Evolutionary conservation across 1,139 yeast genomes (phyloP).

Genomic region (Torulaspora pretoriensis): DNA sequence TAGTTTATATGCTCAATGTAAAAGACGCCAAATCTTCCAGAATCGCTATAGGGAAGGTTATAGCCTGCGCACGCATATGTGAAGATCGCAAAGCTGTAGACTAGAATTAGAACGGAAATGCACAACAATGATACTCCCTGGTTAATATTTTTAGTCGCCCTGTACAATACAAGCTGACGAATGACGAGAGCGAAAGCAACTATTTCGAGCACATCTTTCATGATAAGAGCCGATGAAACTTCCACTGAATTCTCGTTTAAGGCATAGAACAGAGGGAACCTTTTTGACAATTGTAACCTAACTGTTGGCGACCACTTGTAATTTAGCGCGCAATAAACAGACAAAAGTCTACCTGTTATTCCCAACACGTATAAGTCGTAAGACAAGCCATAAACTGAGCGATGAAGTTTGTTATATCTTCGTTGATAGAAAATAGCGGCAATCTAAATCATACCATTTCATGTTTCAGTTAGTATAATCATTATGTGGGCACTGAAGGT

Average conservation of each 20-base stretch:
- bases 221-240: constrained; percentile 19
- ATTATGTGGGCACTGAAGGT: not conserved
- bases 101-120: constrained; percentile 4
- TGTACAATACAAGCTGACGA: constrained; percentile 23
- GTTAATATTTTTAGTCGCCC: constrained; percentile 27
- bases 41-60: constrained; percentile 18
- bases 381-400: constrained; percentile 35
- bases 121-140: constrained; percentile 31
- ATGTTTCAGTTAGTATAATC: constrained; percentile 1
- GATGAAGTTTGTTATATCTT: constrained; percentile 29
- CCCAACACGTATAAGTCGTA: constrained; percentile 29
- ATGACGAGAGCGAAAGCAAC: constrained; percentile 14
- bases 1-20: constrained; percentile 37
- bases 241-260: constrained; percentile 16
- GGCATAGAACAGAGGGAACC: constrained; percentile 32
- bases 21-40: constrained; percentile 34
- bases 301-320: constrained; percentile 26
- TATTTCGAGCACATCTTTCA: constrained; percentile 15
- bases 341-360: constrained; percentile 15
- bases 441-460: constrained; percentile 7
- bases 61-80: constrained; percentile 23
- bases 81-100: constrained; percentile 18
- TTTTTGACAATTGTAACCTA: constrained; percentile 18
- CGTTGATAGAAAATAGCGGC: constrained; percentile 26
- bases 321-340: constrained; percentile 25